Evolutionary conservation across 306 rosid genomes (phyloP), one percentile per base, ranked within the genome.

Genomic region (Cucurbita pepo): DNA sequence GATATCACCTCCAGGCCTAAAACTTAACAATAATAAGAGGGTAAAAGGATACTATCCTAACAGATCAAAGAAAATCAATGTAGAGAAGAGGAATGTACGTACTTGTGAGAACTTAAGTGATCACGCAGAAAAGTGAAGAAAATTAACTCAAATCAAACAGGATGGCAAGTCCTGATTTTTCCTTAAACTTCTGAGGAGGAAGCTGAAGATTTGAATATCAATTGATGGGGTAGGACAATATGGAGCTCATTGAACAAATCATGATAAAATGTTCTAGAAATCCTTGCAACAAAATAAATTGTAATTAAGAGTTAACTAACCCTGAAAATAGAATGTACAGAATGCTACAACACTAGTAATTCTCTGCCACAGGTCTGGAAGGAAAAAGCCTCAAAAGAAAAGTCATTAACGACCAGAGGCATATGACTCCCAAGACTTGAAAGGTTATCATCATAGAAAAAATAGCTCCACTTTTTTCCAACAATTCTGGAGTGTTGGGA

Each of bases 321-420:
- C 34, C 34, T 30, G 34, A 30, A 30, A 30, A 30, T 30, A 30
- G 34, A 30, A 56, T 53, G 21, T 40, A 41, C 21, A 57, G 22
- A 78, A 58, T 48, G 22, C 76, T 5, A 54, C 15, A 69, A 60
- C 75, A 75, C 88, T 85, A 94, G 88, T 94, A 94, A 36, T 89
- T 88, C 77, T 90, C 94, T 51, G 84, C 96, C 22, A 90, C 96
- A 11, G 91, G 94, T 75, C 97, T 83, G 52, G 98, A 89, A 75
- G 98, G 98, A 76, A 94, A 94, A 21, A 94, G 89, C 87, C 98
- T 86, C 86, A 90, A 55, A 69, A 94, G 94, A 83, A 94, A 89
- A 8, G 97, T 81, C 89, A 86, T 61, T 79, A 89, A 79, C 7
- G 96, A 89, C 97, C 94, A 91, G 54, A 91, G 88, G 83, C 96